Percentiles rank a stretch among this genome's conserved stretches.
Conservation (phyloP, 768 basidiomycete genomes). For the Lentinula detonsa region DNA sequence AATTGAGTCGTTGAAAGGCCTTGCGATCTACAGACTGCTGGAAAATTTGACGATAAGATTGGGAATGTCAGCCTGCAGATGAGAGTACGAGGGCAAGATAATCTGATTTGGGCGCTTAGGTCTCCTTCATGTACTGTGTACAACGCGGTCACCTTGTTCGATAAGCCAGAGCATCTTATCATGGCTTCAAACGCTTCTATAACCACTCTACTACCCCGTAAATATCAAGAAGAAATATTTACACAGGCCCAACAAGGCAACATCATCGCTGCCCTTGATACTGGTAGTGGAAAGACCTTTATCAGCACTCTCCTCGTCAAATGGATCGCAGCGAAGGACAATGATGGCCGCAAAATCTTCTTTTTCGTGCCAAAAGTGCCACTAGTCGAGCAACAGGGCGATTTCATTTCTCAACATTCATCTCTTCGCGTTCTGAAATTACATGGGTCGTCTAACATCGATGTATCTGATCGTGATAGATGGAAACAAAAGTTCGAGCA, state of each 20-base stretch:
- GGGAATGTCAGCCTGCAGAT: not conserved
- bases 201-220: slow-evolving; percentile 22
- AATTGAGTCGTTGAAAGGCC: too few species aligned
- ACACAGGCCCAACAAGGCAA: slow-evolving; percentile 57
- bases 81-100: not conserved
- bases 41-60: too few species aligned
- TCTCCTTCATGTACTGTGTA: too few species aligned
- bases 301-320: slow-evolving; percentile 72
- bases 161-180: not conserved
- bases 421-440: slow-evolving; percentile 63
- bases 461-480: slow-evolving; percentile 55
- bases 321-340: slow-evolving; percentile 56
- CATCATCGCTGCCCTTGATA: slow-evolving; percentile 69
- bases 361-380: slow-evolving; percentile 85
- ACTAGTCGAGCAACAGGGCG: slow-evolving; percentile 77
- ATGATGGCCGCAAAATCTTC: slow-evolving; percentile 56
- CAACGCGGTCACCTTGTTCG: not conserved
- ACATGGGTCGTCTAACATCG: slow-evolving; percentile 66
- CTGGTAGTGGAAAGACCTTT: slow-evolving; percentile 76
- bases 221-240: slow-evolving; percentile 73
- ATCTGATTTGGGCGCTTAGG: not conserved
- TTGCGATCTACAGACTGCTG: too few species aligned
- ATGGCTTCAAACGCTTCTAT: not conserved
- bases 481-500: slow-evolving; percentile 62
- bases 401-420: slow-evolving; percentile 59